Base-by-base conservation (phyloP, 345 rosid species). In the Acer yangbiense region DNA sequence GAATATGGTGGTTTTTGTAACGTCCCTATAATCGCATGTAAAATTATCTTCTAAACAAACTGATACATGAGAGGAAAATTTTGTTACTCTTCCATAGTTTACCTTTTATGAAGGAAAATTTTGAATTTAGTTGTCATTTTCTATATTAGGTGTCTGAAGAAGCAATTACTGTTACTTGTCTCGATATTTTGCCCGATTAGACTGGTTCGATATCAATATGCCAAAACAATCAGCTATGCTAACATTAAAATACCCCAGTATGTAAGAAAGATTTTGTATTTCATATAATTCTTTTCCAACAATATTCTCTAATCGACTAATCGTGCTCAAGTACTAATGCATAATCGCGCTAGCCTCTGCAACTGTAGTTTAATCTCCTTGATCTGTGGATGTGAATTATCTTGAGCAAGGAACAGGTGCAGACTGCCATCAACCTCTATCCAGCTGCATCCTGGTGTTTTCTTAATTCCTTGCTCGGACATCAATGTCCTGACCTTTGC, bases 361-460 rank as follows among this genome's bases (percentile, higher is more conserved):
- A 84, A 58, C 43, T 71, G 72, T 50, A 62, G 39, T 63, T 81
- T 41, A 21, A 78, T 83, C 64, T 86, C 83, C 55, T 57, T 52
- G 16, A 57, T 65, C 58, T 76, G 77, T 23, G 79, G 77, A 64
- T 82, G 87, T 3, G 81, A 86, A 78, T 54, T 57, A 80, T 82
- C 87, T 54, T 74, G 83, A 44, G 89, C 69, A 18, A 61, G 21
- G 72, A 86, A 83, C 69, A 82, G 58, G 73, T 83, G 82, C 55
- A 73, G 65, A 25, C 55, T 79, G 54, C 79, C 83, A 44, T 82
- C 76, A 72, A 80, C 50, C 32, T 73, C 81, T 21, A 83, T 62
- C 87, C 85, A 80, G 67, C 87, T 80, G 77, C 84, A 86, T n/a
- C 83, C 86, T 55, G 86, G 72, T 61, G 74, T 81, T 17, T 81